A percentile compares a stretch with the other conserved stretches of the same genome.
Evolutionary conservation across 805 yeast species (phyloP).

Genomic region (Yamadazyma ubonensis): DNA sequence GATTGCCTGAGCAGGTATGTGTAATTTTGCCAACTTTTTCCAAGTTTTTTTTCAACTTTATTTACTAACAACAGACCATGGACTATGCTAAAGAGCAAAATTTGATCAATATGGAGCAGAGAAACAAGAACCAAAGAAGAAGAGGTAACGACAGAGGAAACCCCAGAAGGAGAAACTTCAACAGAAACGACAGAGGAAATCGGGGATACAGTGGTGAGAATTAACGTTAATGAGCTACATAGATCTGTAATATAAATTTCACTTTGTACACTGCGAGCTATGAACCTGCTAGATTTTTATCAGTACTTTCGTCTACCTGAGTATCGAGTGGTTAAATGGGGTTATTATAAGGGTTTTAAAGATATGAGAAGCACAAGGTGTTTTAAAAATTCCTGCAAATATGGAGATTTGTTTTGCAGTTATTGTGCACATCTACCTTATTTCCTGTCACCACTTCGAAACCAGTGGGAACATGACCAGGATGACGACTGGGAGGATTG

Average conservation of each 20-base stretch:
- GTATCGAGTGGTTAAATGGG: constrained; percentile 4
- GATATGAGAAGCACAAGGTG: constrained; percentile 17
- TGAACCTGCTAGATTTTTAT: neutral
- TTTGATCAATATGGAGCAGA: constrained; percentile 48
- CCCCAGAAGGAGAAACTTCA: constrained; percentile 8
- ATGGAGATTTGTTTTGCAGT: constrained; percentile 10
- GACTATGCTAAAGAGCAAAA: constrained; percentile 72
- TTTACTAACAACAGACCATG: constrained; percentile 43
- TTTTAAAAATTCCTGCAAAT: constrained; percentile 6
- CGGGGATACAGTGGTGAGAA: constrained; percentile 14
- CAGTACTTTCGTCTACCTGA: constrained; percentile 3
- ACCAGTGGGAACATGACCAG: neutral
- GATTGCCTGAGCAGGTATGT: constrained; percentile 59
- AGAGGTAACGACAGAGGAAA: constrained; percentile 25
- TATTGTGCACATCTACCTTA: constrained; percentile 19
- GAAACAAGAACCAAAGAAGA: constrained; percentile 45
- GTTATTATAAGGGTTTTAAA: constrained; percentile 13
- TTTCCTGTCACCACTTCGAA: constrained; percentile 17
- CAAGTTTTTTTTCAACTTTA: neutral
- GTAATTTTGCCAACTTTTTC: constrained; percentile 18
- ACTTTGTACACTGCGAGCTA: neutral
- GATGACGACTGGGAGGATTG: neutral
- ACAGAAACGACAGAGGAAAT: constrained; percentile 10
- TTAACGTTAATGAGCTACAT: constrained; percentile 6
- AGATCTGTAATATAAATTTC: constrained; percentile 6